phyloP scores from a whole-genome alignment of 768 basidiomycete genomes.

The Mycena belliarum region DNA sequence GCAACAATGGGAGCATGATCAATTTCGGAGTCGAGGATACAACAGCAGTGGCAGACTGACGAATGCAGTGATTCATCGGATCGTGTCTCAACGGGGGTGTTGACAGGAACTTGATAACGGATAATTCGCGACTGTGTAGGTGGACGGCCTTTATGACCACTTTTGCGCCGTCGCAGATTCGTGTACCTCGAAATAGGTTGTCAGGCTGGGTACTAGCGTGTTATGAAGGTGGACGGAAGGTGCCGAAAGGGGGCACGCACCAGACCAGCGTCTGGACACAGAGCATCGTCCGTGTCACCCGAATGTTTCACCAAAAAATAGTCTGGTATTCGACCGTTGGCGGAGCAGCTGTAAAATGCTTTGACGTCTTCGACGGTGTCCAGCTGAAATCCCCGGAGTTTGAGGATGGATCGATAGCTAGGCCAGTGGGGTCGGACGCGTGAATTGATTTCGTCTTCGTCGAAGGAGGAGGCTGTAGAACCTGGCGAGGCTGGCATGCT shows the following conservation, averaged over 20 bases:
- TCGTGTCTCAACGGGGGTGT: constrained; percentile 52
- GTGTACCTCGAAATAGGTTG: constrained; percentile 69
- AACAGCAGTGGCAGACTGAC: constrained; percentile 41
- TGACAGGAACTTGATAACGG: constrained; percentile 57
- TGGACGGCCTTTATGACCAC: constrained; percentile 73
- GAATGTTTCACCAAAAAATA: constrained; percentile 12
- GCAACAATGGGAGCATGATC: constrained; percentile 8
- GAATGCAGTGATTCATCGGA: constrained; percentile 77
- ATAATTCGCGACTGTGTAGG: constrained; percentile 60
- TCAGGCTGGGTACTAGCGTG: constrained; percentile 49
- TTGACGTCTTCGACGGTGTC: constrained; percentile 72
- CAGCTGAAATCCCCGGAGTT: constrained; percentile 56
- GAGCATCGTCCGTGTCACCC: constrained; percentile 51
- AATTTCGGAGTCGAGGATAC: neutral
- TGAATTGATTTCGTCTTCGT: constrained; percentile 58
- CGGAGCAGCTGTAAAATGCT: constrained; percentile 46
- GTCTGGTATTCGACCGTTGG: constrained; percentile 27
- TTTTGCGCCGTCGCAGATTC: constrained; percentile 49
- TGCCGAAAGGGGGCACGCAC: constrained; percentile 40
- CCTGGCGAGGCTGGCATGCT: neutral
- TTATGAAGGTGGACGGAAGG: constrained; percentile 8
- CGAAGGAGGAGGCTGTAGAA: constrained; percentile 52
- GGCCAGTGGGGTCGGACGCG: constrained; percentile 67
- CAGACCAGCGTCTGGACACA: constrained; percentile 73
- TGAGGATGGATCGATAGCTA: constrained; percentile 48